These are phyloP conservation scores for Senna tora DNA, from an alignment of 306 rosid genomes.

Conservation along the genomic window DNA sequence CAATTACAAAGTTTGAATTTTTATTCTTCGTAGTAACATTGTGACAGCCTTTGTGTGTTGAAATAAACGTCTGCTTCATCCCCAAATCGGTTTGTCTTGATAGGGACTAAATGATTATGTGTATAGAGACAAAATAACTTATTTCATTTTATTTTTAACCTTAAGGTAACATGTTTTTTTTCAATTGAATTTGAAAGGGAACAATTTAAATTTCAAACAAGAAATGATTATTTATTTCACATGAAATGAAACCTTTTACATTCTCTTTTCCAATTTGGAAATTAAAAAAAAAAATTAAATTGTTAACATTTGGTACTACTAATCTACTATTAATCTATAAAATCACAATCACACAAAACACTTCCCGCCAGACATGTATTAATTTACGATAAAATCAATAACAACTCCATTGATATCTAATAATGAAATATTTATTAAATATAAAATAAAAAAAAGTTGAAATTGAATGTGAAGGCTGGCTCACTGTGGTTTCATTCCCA, in stretches of 20 bases:
- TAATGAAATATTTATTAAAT: neutral
- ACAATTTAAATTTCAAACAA: neutral
- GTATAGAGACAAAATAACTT: neutral
- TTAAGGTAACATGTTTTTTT: neutral
- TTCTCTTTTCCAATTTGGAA: neutral
- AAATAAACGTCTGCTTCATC: neutral
- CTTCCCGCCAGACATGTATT: neutral
- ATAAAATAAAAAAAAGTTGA: neutral
- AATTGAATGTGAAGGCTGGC: neutral
- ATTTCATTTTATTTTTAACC: neutral
- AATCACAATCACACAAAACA: neutral
- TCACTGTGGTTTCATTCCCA: constrained; percentile 16
- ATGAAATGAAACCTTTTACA: neutral
- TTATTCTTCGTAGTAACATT: neutral
- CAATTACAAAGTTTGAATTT: too few species aligned
- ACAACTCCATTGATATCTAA: neutral
- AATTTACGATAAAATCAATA: neutral
- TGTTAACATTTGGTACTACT: neutral
- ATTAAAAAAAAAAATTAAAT: neutral
- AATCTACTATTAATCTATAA: neutral
- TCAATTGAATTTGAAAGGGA: neutral
- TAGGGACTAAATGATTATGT: neutral
- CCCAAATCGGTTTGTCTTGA: neutral
- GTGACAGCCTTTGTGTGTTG: neutral
- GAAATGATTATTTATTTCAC: neutral